Base-by-base conservation (phyloP, 192 early-diverging fungal species). In the Coemansia sp. region DNA sequence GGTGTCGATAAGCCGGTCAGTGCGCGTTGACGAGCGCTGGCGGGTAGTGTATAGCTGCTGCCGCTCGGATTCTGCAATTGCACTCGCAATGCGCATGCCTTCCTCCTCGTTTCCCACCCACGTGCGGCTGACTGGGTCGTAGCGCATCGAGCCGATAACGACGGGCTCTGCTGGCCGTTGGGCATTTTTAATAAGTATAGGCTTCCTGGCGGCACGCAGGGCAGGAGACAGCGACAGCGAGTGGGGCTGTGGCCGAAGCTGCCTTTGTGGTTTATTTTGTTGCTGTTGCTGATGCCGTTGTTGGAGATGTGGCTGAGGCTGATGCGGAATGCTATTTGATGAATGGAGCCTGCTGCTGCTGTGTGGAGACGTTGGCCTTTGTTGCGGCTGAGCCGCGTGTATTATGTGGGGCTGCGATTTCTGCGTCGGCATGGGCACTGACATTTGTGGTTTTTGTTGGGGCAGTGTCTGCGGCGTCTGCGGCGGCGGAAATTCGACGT, bases 71-170 rank as follows among this genome's bases (percentile, higher is more conserved):
- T 76, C 73, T 34, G 73, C 73, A 46, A 76, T 65, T 18, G 73
- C 73, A 43, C 22, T 57, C 38, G 73, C 66, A 52, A 75, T 57
- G 38, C 73, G 66, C 50, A 56, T 37, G 44, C 59, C 66, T 30
- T 75, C 73, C 27, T 69, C 62, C 46, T 75, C 73, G 52, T 75
- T 75, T 13, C 73, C 73, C 17, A 66, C 0, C 72, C 72, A 75
- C 22, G 65, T 23, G 39, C 66, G 66, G 54, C 62, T 49, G 55
- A 59, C 50, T 9, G 72, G 72, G 49, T 75, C 72, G 62, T 68
- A 75, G 45, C 66, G 72, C 66, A 75, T 69, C 50, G 57, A 40
- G 14, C 66, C 66, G 7, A 75, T 39, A 18, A 75, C 66, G 42
- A 74, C 37, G 5, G 71, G 65, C 51, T 74, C 71, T 18, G 39